phyloP scores from a whole-genome alignment of 1,284 basidiomycete species.

The Sutorius eximius region DNA sequence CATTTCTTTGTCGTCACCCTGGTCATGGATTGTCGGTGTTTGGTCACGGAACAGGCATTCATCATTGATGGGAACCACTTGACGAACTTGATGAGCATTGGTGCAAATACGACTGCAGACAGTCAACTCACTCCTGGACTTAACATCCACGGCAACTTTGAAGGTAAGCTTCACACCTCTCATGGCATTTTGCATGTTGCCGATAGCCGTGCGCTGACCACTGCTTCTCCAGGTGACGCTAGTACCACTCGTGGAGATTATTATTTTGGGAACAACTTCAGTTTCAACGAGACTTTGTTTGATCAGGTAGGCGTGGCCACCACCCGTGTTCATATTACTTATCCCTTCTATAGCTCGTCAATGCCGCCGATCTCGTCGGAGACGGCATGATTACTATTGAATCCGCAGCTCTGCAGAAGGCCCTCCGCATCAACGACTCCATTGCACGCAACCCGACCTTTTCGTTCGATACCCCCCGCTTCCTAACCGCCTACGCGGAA shows the following conservation, averaged over 20 bases:
- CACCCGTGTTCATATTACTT: not conserved
- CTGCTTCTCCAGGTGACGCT: conserved; percentile 20
- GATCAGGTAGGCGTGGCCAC: conserved; percentile 10
- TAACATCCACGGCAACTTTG: conserved; percentile 24
- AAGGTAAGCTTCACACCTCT: conserved; percentile 8
- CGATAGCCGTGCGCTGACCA: not conserved
- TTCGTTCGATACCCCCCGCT: conserved; percentile 23
- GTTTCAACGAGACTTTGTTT: conserved; percentile 33
- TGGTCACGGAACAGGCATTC: conserved; percentile 17
- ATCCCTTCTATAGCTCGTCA: conserved; percentile 12
- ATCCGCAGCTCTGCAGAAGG: conserved; percentile 18
- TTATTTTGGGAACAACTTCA: conserved; percentile 31
- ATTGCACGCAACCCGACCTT: conserved; percentile 29
- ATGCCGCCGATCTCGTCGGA: conserved; percentile 19
- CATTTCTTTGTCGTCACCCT: not conserved
- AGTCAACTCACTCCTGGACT: conserved; percentile 17
- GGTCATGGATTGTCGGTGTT: not conserved
- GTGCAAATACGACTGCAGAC: conserved; percentile 23
- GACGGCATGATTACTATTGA: conserved; percentile 19
- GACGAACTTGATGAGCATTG: conserved; percentile 33
- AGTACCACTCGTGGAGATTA: conserved; percentile 30
- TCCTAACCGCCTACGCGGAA: conserved; percentile 20
- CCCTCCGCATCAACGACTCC: not conserved
- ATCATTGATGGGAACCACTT: conserved; percentile 30
- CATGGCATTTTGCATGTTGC: not conserved